Conservation (phyloP, 2,329 filamentous ascomycete genomes). For the Aspergillus sp. region DNA sequence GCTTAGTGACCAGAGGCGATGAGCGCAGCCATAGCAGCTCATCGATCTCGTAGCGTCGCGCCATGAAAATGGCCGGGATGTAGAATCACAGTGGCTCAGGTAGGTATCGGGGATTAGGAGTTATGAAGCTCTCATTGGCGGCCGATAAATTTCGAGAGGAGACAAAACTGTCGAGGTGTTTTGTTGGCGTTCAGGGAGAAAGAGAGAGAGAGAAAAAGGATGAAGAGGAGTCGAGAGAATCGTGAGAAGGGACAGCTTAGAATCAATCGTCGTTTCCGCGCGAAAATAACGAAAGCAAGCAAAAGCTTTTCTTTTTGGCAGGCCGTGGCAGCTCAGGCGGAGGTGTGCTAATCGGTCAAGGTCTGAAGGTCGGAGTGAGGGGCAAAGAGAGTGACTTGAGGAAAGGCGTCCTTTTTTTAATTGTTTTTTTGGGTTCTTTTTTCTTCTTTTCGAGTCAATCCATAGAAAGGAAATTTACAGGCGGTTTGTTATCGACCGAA, state of each 20-base stretch:
- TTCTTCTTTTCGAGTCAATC: background rate
- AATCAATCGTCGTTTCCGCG: background rate
- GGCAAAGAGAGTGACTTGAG: conserved; percentile 4
- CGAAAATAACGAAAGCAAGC: conserved; percentile 1
- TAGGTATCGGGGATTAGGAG: conserved; percentile 3
- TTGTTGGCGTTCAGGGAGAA: background rate
- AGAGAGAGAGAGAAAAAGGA: background rate
- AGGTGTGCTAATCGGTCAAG: conserved; percentile 11
- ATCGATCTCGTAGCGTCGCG: conserved; percentile 65
- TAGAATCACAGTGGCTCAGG: background rate
- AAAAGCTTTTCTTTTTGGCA: background rate
- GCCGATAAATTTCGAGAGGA: background rate
- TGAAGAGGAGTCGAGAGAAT: conserved; percentile 1
- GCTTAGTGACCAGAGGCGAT: conserved; percentile 78
- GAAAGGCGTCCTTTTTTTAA: background rate
- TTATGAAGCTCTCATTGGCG: conserved; percentile 18
- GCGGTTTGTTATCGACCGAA: too few species aligned
- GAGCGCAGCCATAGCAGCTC: conserved; percentile 67
- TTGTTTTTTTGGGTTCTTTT: background rate
- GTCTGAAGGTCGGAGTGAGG: conserved; percentile 13
- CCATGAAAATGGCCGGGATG: conserved; percentile 27
- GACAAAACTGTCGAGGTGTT: background rate
- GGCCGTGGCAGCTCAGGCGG: background rate
- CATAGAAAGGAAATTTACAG: background rate
- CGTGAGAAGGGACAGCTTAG: background rate